These are phyloP conservation scores for Kazachstania africana DNA, from an alignment of 805 yeast species.

Conservation along the genomic window DNA sequence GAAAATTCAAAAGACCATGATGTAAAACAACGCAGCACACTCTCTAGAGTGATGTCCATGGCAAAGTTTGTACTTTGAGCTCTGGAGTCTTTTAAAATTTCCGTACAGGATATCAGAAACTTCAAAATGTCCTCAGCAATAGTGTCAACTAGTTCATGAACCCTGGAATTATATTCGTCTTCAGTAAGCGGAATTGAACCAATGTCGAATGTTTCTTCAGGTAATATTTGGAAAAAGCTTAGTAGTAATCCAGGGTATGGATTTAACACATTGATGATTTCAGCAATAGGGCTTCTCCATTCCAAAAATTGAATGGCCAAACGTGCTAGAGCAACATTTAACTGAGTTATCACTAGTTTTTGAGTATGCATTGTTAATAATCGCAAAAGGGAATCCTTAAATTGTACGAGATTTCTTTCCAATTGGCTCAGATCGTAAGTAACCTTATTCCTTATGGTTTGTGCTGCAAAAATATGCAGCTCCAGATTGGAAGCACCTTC, in stretches of 20 bases:
- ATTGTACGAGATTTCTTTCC: constrained; percentile 36
- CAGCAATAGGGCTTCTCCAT: constrained; percentile 65
- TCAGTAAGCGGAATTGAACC: constrained; percentile 70
- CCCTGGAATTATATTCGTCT: constrained; percentile 62
- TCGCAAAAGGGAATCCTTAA: constrained; percentile 56
- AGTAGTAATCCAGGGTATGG: constrained; percentile 38
- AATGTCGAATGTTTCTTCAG: constrained; percentile 79
- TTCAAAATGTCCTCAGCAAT: constrained; percentile 60
- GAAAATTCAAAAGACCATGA: constrained; percentile 90
- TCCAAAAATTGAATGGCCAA: constrained; percentile 63
- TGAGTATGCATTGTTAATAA: constrained; percentile 36
- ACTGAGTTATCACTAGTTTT: constrained; percentile 66
- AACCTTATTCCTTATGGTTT: constrained; percentile 74
- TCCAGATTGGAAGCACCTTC: constrained; percentile 32
- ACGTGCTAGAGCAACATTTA: constrained; percentile 72
- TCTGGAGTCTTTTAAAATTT: constrained; percentile 16
- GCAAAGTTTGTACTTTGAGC: constrained; percentile 20
- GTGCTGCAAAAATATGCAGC: constrained; percentile 75
- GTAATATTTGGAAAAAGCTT: constrained; percentile 75
- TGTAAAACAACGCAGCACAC: constrained; percentile 61
- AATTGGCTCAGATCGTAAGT: constrained; percentile 78
- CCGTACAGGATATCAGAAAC: constrained; percentile 41
- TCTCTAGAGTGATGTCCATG: constrained; percentile 17
- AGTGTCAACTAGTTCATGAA: constrained; percentile 46
- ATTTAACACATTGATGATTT: constrained; percentile 40